Base-by-base conservation (phyloP, 139 green algal species). In the Gonium pectorale region DNA sequence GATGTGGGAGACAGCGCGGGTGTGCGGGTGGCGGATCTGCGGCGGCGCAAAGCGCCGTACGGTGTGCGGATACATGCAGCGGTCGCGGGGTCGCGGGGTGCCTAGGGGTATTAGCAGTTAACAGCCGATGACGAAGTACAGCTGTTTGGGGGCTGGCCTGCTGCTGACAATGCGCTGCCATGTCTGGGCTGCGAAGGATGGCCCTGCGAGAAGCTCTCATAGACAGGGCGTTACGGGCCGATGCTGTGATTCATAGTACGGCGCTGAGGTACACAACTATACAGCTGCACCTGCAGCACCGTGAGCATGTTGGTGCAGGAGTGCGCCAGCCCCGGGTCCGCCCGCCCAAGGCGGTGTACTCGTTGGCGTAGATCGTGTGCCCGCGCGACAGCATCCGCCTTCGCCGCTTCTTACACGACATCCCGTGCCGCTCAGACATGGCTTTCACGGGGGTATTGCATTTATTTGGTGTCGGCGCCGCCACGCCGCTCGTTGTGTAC, bases 321-420 rank as follows among this genome's bases (percentile, higher is more conserved):
- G 49, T 86, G 69, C 8, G 75, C 67, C 26, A 29, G 29, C 3
- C 5, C 4, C 13, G 56, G 38, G 70, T 75, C 27, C 24, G 8
- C n/a, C 81, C 81, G 6, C 37, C 81, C 70, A 81, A 9, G 0
- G 60, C 52, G 7, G 81, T 87, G 81, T 82, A 87, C 81, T 87
- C 81, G 43, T 81, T 78, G 29, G 54, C 60, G 44, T 87, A 87
- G 24, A 87, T 59, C 59, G 35, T 71, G 41, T 35, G 81, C 2
- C 81, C 81, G 19, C 24, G 37, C 27, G 31, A 13, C 40, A 51
- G 29, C 38, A 86, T 24, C 17, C 62, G 21, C 7, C 8, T 8
- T 3, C n/a, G 38, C 17, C 80, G 68, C 24, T 60, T 1, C 33
- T 11, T 24, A 49, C 44, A 63, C 33, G 5, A 67, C 21, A 63